These are phyloP conservation scores for Pichia californica DNA, from an alignment of 805 yeast genomes.

Conservation along the genomic window DNA sequence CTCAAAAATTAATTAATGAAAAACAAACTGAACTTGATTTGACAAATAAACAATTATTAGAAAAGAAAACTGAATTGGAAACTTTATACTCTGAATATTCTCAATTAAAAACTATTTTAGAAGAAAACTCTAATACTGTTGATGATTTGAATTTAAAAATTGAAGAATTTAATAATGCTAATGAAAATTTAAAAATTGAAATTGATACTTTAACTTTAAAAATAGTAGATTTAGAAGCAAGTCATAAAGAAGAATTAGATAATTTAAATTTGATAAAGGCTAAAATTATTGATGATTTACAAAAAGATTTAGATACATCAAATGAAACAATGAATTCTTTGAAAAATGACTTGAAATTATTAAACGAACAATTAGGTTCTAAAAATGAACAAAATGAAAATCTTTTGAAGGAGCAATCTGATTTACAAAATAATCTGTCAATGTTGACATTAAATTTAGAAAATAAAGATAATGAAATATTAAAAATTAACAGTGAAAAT, in stretches of 20 bases:
- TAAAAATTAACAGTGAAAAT: neutral
- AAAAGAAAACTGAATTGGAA: constrained; percentile 5
- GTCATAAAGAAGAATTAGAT: neutral
- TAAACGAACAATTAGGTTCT: neutral
- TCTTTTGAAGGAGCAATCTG: neutral
- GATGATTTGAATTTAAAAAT: constrained; percentile 2
- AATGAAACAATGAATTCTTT: neutral
- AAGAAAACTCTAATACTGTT: neutral
- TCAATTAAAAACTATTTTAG: neutral
- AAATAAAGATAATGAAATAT: neutral
- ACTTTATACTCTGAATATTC: neutral
- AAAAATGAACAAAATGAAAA: neutral
- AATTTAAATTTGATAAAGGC: neutral
- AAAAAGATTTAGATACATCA: neutral
- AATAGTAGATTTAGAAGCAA: constrained; percentile 2
- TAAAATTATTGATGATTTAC: neutral
- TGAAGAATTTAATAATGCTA: constrained; percentile 1
- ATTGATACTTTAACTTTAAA: constrained; percentile 6
- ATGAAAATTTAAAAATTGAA: constrained; percentile 6
- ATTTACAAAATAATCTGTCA: neutral
- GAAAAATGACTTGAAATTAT: neutral
- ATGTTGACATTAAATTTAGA: neutral
- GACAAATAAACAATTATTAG: constrained; percentile 9
- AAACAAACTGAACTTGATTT: neutral
- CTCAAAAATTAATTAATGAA: neutral